A percentile compares a stretch with the other conserved stretches of the same genome.
Conservation (phyloP, 1,284 basidiomycete species). For the Leccinum griseonigrum region DNA sequence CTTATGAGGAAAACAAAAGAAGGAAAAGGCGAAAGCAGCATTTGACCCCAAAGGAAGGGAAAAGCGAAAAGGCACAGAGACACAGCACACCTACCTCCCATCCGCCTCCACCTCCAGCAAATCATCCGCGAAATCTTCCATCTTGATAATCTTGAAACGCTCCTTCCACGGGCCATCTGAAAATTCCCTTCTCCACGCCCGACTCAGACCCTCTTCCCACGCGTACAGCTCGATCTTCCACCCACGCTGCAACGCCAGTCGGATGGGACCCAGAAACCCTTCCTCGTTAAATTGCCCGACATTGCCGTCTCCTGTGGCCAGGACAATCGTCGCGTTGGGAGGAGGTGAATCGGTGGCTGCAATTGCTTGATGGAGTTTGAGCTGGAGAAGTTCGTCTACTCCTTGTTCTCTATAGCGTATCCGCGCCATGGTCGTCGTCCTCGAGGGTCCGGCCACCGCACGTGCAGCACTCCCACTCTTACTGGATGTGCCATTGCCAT, state of each 20-base stretch:
- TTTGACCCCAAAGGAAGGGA: background rate
- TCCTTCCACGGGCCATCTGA: slow-evolving; percentile 44
- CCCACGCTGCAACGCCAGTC: slow-evolving; percentile 77
- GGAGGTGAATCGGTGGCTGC: slow-evolving; percentile 62
- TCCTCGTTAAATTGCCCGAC: slow-evolving; percentile 86
- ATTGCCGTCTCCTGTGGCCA: slow-evolving; percentile 88
- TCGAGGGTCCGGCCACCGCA: slow-evolving; percentile 11
- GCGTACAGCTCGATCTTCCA: slow-evolving; percentile 88
- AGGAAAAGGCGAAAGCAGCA: background rate
- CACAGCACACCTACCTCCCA: slow-evolving; percentile 12
- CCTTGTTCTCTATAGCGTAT: slow-evolving; percentile 75
- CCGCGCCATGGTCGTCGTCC: slow-evolving; percentile 24
- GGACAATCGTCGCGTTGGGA: slow-evolving; percentile 72
- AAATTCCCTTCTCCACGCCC: slow-evolving; percentile 68
- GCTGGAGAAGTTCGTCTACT: slow-evolving; percentile 83
- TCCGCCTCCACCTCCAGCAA: slow-evolving; percentile 43
- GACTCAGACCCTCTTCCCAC: slow-evolving; percentile 78
- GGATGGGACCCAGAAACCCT: slow-evolving; percentile 81
- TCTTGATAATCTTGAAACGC: slow-evolving; percentile 52
- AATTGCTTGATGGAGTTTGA: slow-evolving; percentile 83
- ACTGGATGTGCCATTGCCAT: background rate
- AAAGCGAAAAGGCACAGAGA: background rate
- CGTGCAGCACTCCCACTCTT: slow-evolving; percentile 6
- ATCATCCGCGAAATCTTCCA: slow-evolving; percentile 61
- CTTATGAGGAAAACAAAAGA: background rate